A percentile compares a stretch with the other conserved stretches of the same genome.
Conservation (phyloP, 2,329 filamentous ascomycete species). For the Hypocreales sp. region DNA sequence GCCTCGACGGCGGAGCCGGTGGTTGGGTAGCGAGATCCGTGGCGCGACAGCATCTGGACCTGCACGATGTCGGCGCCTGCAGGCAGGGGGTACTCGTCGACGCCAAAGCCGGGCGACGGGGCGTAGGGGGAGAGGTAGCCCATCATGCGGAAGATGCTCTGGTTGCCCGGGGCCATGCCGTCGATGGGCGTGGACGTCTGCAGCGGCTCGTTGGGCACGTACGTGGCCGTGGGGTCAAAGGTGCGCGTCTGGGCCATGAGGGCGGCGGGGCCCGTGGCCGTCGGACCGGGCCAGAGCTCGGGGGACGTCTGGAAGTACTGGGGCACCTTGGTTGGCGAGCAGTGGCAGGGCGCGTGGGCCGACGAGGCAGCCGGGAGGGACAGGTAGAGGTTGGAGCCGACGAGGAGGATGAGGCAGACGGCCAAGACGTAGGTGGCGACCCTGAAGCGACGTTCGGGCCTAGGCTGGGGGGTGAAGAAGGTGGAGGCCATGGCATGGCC, state of each 20-base stretch:
- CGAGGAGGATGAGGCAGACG: conserved; percentile 18
- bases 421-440: conserved; percentile 16
- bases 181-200: conserved; percentile 55
- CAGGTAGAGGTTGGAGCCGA: conserved; percentile 20
- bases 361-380: conserved; percentile 17
- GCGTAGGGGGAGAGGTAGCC: conserved; percentile 53
- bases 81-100: conserved; percentile 55
- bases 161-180: conserved; percentile 37
- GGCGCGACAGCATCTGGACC: conserved; percentile 56
- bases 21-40: conserved; percentile 61
- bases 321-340: conserved; percentile 27
- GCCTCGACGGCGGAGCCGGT: conserved; percentile 35
- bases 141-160: conserved; percentile 57
- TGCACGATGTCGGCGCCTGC: conserved; percentile 52
- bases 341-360: conserved; percentile 12
- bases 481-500: conserved; percentile 3
- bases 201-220: conserved; percentile 52
- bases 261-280: conserved; percentile 51
- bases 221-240: conserved; percentile 48
- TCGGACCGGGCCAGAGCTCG: conserved; percentile 47
- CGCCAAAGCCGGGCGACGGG: conserved; percentile 58
- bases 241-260: conserved; percentile 59
- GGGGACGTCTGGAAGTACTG: conserved; percentile 49
- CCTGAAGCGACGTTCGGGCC: conserved; percentile 12
- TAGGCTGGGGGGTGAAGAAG: conserved; percentile 5